Percentiles rank a stretch among this genome's conserved stretches.
Evolutionary conservation across 495 filamentous ascomycete genomes (phyloP).

Genomic region (Neurospora sp.): DNA sequence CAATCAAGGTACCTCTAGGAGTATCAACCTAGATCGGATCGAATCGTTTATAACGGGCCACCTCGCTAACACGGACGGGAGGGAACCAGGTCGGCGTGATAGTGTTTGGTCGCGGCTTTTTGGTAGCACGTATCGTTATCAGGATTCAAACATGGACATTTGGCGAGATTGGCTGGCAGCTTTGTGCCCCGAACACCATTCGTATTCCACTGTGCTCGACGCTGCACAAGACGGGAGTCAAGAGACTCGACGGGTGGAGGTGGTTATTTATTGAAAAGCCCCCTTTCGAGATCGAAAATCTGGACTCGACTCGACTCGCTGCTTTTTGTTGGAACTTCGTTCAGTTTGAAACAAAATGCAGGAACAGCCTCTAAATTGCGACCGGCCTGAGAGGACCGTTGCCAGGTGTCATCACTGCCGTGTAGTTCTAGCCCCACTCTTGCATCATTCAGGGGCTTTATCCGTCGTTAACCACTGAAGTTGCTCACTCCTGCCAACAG

Average conservation of each 20-base stretch:
- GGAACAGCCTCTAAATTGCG: background rate
- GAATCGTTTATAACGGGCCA: background rate
- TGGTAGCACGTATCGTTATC: background rate
- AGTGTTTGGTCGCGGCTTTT: background rate
- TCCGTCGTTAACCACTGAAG: background rate
- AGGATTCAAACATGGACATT: background rate
- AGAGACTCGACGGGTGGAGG: background rate
- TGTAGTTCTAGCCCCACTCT: background rate
- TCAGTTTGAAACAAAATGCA: background rate
- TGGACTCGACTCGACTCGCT: background rate
- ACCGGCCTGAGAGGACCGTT: background rate
- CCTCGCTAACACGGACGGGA: background rate
- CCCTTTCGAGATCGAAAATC: background rate
- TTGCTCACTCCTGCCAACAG: background rate
- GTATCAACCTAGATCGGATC: background rate
- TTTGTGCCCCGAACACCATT: conserved; percentile 1
- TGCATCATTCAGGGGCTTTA: background rate
- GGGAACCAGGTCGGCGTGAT: background rate
- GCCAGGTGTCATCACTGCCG: background rate
- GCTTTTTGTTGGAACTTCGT: background rate
- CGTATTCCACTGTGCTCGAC: background rate
- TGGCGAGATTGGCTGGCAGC: conserved; percentile 4
- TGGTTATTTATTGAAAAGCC: background rate
- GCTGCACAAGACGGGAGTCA: background rate
- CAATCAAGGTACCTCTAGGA: background rate